Evolutionary conservation across 306 rosid species (phyloP).

Genomic region (Vigna angularis): DNA sequence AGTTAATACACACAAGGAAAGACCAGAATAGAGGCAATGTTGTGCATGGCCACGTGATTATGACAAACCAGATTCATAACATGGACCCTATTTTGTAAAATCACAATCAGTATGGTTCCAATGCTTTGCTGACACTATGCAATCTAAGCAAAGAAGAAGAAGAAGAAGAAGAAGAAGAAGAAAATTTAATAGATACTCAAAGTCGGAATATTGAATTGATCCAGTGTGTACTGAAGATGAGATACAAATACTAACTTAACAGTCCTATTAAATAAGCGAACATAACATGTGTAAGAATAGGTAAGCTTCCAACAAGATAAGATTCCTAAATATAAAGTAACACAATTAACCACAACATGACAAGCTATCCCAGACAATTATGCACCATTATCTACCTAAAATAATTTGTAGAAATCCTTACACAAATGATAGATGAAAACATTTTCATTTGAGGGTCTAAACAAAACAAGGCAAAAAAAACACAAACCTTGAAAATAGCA

Average conservation of each 20-base stretch:
- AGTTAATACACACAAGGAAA: background rate
- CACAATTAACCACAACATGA: conserved; percentile 16
- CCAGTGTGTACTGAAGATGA: background rate
- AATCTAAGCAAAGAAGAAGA: background rate
- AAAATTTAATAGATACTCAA: background rate
- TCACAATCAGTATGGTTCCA: background rate
- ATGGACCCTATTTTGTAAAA: background rate
- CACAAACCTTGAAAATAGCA: conserved; percentile 85
- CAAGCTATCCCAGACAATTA: background rate
- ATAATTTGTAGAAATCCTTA: background rate
- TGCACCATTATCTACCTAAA: conserved; percentile 13
- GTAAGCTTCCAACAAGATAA: conserved; percentile 11
- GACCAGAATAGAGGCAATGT: background rate
- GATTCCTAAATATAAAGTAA: conserved; percentile 6
- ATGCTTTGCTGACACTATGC: background rate
- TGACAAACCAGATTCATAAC: background rate
- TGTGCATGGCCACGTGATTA: background rate
- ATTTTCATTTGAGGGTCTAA: conserved; percentile 26
- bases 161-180: background rate
- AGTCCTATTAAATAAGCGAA: background rate
- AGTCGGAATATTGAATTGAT: background rate
- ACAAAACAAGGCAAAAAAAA: conserved; percentile 36
- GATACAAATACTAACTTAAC: background rate
- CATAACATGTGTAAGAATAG: background rate
- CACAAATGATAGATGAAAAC: conserved; percentile 32